Conservation (phyloP, 2,329 filamentous ascomycete species). For the Colletotrichum musae region DNA sequence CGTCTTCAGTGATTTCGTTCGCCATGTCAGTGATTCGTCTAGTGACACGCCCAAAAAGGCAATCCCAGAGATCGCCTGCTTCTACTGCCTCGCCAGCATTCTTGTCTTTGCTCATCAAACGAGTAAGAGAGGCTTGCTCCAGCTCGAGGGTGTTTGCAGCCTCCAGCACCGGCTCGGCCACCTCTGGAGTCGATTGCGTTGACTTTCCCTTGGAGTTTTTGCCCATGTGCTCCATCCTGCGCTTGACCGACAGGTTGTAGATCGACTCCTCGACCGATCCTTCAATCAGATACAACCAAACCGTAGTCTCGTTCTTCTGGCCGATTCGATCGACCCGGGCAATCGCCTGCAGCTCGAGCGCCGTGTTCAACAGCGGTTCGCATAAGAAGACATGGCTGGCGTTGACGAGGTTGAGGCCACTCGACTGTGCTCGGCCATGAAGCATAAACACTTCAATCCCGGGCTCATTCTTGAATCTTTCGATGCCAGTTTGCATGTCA, state of each 20-base stretch:
- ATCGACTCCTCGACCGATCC: conserved; percentile 94
- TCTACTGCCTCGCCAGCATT: conserved; percentile 85
- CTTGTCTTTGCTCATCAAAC: conserved; percentile 78
- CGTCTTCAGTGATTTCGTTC: conserved; percentile 19
- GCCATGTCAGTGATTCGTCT: conserved; percentile 45
- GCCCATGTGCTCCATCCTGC: conserved; percentile 84
- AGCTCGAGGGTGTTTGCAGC: conserved; percentile 88
- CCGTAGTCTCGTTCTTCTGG: conserved; percentile 87
- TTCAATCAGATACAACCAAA: conserved; percentile 95
- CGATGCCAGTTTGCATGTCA: conserved; percentile 77
- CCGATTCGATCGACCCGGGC: conserved; percentile 96
- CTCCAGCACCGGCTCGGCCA: conserved; percentile 78
- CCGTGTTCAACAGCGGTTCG: conserved; percentile 93
- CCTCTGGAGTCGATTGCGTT: conserved; percentile 58
- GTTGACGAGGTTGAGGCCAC: conserved; percentile 91
- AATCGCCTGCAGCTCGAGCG: conserved; percentile 94
- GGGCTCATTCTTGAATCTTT: conserved; percentile 83
- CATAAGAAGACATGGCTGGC: conserved; percentile 96
- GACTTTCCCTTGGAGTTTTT: conserved; percentile 57
- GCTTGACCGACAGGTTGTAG: conserved; percentile 85
- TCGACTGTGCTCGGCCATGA: conserved; percentile 89
- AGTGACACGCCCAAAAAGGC: conserved; percentile 79
- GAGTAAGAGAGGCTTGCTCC: conserved; percentile 78
- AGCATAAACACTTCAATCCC: conserved; percentile 86
- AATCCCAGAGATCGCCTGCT: conserved; percentile 87